These are phyloP conservation scores for Scutellaria baicalensis DNA, from an alignment of 257 asterid genomes.

Conservation along the genomic window DNA sequence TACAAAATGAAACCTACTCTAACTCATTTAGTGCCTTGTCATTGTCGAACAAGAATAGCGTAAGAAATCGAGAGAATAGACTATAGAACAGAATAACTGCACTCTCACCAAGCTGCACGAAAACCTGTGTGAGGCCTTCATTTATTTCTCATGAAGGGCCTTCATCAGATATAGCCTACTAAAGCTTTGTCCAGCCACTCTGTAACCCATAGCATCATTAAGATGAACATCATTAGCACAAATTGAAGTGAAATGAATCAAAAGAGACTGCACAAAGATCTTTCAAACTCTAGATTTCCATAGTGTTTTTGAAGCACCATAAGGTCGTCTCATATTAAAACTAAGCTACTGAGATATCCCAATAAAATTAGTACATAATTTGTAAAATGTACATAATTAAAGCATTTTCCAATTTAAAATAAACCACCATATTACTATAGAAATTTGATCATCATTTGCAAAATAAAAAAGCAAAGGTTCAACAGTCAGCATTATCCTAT, in stretches of 20 bases:
- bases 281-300: background rate
- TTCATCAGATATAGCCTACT: conserved; percentile 77
- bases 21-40: background rate
- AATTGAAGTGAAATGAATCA: background rate
- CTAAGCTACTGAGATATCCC: no score
- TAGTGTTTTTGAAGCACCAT: background rate
- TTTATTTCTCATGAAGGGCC: conserved; percentile 73
- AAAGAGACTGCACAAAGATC: background rate
- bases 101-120: background rate
- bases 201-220: conserved; percentile 20
- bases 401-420: background rate
- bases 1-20: background rate
- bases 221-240: background rate
- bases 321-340: no score
- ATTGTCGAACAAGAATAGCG: background rate
- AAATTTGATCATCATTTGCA: background rate
- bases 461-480: background rate
- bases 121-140: background rate
- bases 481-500: background rate
- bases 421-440: background rate
- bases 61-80: background rate
- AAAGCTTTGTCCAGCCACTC: conserved; percentile 94
- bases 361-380: no score
- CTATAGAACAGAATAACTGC: background rate
- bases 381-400: no score